These are phyloP conservation scores for Takashimella tepidaria DNA, from an alignment of 1,284 basidiomycete genomes.

Conservation along the genomic window DNA sequence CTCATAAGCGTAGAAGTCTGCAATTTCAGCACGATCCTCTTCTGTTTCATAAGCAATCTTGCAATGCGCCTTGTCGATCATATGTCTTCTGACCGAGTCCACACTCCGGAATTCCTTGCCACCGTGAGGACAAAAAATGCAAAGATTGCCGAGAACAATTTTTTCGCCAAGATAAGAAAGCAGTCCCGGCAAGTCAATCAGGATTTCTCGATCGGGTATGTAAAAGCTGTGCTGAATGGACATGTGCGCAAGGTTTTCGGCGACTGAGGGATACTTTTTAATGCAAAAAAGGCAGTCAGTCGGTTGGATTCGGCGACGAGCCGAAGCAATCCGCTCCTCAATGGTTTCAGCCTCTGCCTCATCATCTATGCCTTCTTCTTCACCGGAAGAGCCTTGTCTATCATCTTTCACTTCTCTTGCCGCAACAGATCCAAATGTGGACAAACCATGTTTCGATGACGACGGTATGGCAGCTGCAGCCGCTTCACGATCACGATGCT, in stretches of 20 bases:
- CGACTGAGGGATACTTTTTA: slow-evolving; percentile 54
- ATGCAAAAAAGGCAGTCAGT: slow-evolving; percentile 84
- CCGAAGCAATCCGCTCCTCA: slow-evolving; percentile 71
- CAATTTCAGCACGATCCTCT: slow-evolving; percentile 74
- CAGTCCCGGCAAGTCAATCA: slow-evolving; percentile 77
- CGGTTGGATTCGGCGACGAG: slow-evolving; percentile 57
- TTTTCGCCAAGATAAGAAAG: slow-evolving; percentile 88
- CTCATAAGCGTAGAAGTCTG: slow-evolving; percentile 92
- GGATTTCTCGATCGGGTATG: slow-evolving; percentile 87
- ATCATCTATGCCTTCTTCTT: slow-evolving; percentile 32
- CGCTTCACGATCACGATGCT: slow-evolving; percentile 76
- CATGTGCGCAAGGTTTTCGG: slow-evolving; percentile 83
- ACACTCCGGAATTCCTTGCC: slow-evolving; percentile 72
- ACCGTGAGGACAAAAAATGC: slow-evolving; percentile 77
- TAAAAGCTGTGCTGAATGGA: slow-evolving; percentile 84
- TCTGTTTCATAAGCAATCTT: slow-evolving; percentile 87
- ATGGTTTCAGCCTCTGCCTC: slow-evolving; percentile 54
- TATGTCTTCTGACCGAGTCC: slow-evolving; percentile 84
- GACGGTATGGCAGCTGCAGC: slow-evolving; percentile 2
- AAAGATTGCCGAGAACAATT: slow-evolving; percentile 85
- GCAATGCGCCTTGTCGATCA: slow-evolving; percentile 92
- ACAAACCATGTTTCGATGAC: not conserved
- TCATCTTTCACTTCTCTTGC: slow-evolving; percentile 5
- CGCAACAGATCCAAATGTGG: not conserved
- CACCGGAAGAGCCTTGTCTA: no score